Evolutionary conservation across 768 basidiomycete genomes (phyloP).

Genomic region (Collybia mongolica): DNA sequence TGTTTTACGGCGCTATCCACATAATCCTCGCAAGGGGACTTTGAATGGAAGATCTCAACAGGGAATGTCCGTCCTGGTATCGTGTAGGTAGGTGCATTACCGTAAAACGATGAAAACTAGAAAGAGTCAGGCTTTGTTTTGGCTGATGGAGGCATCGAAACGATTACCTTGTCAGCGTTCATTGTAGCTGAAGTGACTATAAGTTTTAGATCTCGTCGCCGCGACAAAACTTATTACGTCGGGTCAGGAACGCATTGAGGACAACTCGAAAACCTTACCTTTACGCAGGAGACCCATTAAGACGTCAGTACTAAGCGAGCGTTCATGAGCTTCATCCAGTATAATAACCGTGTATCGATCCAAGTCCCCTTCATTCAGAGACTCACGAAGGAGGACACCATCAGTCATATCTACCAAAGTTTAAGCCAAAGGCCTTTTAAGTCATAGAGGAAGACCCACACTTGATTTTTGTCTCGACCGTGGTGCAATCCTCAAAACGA

Average conservation of each 20-base stretch:
- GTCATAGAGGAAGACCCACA: conserved; percentile 48
- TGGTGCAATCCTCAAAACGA: conserved; percentile 98
- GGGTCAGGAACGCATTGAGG: too few species aligned
- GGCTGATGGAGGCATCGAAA: not conserved
- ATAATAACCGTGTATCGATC: conserved; percentile 97
- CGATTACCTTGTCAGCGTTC: conserved; percentile 93
- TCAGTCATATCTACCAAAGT: conserved; percentile 88
- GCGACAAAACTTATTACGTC: conserved; percentile 63
- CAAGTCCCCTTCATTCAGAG: conserved; percentile 96
- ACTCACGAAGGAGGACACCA: conserved; percentile 96
- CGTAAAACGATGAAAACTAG: conserved; percentile 96
- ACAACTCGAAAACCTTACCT: conserved; percentile 47
- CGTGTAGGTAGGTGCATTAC: conserved; percentile 91
- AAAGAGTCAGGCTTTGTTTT: not conserved
- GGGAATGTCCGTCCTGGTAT: conserved; percentile 94
- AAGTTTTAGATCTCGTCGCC: conserved; percentile 89
- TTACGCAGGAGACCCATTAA: conserved; percentile 95
- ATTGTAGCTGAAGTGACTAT: conserved; percentile 99
- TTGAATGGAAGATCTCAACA: conserved; percentile 93
- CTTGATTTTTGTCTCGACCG: conserved; percentile 93
- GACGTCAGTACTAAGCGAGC: conserved; percentile 96
- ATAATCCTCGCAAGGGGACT: conserved; percentile 98
- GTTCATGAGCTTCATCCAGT: conserved; percentile 98
- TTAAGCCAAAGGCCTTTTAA: too few species aligned
- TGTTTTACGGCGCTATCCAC: conserved; percentile 98